Evolutionary conservation across 2,329 filamentous ascomycete genomes (phyloP), one percentile per base, ranked within the genome.

Genomic region (Cladobotryum protrusum): DNA sequence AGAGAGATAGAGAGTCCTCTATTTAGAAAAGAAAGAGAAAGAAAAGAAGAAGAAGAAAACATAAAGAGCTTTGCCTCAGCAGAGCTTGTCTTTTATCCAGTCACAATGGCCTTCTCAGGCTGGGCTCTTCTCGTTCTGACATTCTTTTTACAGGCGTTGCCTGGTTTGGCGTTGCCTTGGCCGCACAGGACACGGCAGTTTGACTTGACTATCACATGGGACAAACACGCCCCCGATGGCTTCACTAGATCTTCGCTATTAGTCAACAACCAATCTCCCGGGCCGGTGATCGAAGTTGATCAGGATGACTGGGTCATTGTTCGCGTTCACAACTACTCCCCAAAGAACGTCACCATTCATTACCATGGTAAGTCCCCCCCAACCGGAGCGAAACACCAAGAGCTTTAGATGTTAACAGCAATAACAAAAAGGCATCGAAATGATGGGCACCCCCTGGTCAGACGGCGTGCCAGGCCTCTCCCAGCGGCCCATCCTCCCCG

Each of bases 201-300:
- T 29, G 24, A 29, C 41, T 4, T 40, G 39, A 54, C 49, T 3
- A 37, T 70, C 24, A 70, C 70, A 5, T 73, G 68, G 67, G 64
- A 67, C 17, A 58, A 61, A 1, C 48, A 67, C 32, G 65, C 68
- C 0, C 73, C 73, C 0, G 69, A 75, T 62, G 78, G 79, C 19
- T 66, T 70, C 49, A 51, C 62, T 0, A 64, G 71, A 12, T 54
- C 72, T 37, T 72, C 75, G 64, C 57, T 75, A 54, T 66, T 84
- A 39, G 65, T 83, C 58, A 85, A 86, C 54, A 76, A 75, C 11
- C 72, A 80, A 57, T 81, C 78, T 44, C 83, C 84, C 0, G 85
- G 82, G 0, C 84, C 84, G 0, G 66, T 71, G 2, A 71, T 87
- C 8, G 71, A 76, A 43, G 70, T 77, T 8, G 64, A 72, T 41